Evolutionary conservation across 192 early-diverging fungal species (phyloP).

Genomic region (Coemansia nantahalensis): DNA sequence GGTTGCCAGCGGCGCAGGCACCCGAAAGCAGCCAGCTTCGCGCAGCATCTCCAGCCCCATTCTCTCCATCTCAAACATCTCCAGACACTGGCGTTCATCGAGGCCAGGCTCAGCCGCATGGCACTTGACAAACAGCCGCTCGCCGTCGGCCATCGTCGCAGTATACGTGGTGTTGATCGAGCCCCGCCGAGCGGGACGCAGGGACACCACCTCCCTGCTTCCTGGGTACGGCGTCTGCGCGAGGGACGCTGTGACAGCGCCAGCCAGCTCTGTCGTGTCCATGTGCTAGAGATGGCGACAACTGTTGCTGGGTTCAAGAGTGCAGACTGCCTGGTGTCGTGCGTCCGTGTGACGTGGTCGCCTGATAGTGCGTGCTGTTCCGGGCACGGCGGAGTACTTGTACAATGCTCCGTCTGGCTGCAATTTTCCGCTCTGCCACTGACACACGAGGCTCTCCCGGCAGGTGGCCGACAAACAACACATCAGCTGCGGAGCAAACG

Average conservation of each 20-base stretch:
- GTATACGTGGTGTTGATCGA: conserved; percentile 11
- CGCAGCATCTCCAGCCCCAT: conserved; percentile 21
- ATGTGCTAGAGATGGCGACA: too few species aligned
- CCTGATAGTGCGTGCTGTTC: too few species aligned
- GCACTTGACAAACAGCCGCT: conserved; percentile 30
- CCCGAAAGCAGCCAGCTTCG: conserved; percentile 11
- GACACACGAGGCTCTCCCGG: too few species aligned
- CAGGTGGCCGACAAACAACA: too few species aligned
- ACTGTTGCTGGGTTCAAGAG: too few species aligned
- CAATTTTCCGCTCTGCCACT: too few species aligned
- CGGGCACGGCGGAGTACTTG: too few species aligned
- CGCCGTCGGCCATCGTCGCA: background rate
- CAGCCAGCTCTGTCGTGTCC: background rate
- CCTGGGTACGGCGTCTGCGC: background rate
- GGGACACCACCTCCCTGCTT: background rate
- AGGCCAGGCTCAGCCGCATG: background rate
- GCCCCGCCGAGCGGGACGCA: conserved; percentile 5
- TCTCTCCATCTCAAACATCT: conserved; percentile 24
- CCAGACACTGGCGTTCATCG: background rate
- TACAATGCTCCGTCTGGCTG: too few species aligned
- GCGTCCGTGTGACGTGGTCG: too few species aligned
- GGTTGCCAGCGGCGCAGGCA: conserved; percentile 13
- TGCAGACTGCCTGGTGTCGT: too few species aligned
- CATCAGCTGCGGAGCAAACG: too few species aligned
- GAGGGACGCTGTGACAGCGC: background rate